Evolutionary conservation across 106 monocot species (phyloP).

Genomic region (Dactylorhiza incarnata): DNA sequence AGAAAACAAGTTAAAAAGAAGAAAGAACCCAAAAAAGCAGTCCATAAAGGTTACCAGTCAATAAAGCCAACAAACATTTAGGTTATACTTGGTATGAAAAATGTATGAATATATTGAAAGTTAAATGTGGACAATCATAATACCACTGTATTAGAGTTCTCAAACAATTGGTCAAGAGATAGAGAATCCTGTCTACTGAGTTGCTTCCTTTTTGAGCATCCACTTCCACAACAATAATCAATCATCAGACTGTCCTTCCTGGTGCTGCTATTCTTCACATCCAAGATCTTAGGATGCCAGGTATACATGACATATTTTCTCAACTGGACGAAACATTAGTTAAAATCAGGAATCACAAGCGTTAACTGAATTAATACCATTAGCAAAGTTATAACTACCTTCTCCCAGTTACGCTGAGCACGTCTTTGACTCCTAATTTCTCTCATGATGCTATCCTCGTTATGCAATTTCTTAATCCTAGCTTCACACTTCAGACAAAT

Average conservation of each 20-base stretch:
- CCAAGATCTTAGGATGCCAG: conserved; percentile 23
- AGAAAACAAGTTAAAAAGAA: no score
- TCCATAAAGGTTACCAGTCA: no score
- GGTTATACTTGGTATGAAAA: no score
- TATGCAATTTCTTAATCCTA: conserved; percentile 29
- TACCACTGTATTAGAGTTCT: conserved; percentile 6
- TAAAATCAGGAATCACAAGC: background rate
- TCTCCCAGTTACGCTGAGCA: conserved; percentile 33
- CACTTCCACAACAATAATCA: conserved; percentile 15
- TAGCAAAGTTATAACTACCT: conserved; percentile 12
- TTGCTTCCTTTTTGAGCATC: conserved; percentile 15
- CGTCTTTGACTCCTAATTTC: conserved; percentile 21
- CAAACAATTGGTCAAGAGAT: conserved; percentile 2
- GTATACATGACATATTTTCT: conserved; percentile 36
- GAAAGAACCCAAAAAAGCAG: no score
- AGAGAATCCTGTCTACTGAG: conserved; percentile 4
- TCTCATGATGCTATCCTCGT: conserved; percentile 27
- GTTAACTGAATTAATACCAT: background rate
- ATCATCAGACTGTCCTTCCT: background rate
- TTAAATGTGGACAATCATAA: background rate
- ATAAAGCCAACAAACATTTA: no score
- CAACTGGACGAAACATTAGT: conserved; percentile 11
- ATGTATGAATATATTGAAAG: no score
- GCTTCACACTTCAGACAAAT: conserved; percentile 21
- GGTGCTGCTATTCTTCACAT: background rate